A percentile compares a stretch with the other conserved stretches of the same genome.
phyloP scores from a whole-genome alignment of 169 alveolate genomes.

The Babesia bigemina region DNA sequence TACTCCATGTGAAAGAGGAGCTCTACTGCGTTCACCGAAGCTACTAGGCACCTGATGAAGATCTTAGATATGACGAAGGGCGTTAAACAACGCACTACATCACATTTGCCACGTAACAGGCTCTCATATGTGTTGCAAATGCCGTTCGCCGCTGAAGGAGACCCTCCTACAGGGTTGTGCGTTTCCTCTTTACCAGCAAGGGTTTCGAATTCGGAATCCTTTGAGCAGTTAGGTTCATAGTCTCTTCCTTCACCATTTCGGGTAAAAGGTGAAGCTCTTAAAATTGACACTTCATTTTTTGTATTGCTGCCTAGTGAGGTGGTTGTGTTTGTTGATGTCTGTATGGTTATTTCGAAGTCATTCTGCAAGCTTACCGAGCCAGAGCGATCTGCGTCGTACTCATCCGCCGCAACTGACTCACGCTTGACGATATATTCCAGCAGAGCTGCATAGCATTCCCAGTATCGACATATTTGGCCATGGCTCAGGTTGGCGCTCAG shows the following conservation, averaged over 20 bases:
- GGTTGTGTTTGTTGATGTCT: background rate
- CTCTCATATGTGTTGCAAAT: background rate
- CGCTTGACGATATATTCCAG: slow-evolving; percentile 10
- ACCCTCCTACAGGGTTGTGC: background rate
- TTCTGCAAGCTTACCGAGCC: background rate
- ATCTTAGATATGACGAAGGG: slow-evolving; percentile 20
- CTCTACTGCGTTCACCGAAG: slow-evolving; percentile 12
- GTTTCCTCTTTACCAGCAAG: background rate
- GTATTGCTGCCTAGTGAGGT: background rate
- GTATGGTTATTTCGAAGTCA: background rate
- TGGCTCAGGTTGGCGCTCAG: slow-evolving; percentile 16
- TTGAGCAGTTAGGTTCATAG: no score
- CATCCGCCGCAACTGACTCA: background rate
- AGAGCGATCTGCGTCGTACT: no score
- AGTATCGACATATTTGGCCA: slow-evolving; percentile 20
- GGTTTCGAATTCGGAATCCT: no score
- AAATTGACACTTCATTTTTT: no score
- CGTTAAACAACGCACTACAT: slow-evolving; percentile 3
- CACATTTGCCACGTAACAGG: slow-evolving; percentile 1
- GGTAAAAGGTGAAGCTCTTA: no score
- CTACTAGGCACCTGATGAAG: slow-evolving; percentile 23
- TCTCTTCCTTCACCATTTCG: no score
- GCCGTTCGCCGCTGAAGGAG: background rate
- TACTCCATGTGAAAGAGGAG: slow-evolving; percentile 40
- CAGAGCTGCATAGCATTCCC: slow-evolving; percentile 9